Base-by-base conservation (phyloP, 2,329 filamentous ascomycete species). In the Sarocladium kiliense region DNA sequence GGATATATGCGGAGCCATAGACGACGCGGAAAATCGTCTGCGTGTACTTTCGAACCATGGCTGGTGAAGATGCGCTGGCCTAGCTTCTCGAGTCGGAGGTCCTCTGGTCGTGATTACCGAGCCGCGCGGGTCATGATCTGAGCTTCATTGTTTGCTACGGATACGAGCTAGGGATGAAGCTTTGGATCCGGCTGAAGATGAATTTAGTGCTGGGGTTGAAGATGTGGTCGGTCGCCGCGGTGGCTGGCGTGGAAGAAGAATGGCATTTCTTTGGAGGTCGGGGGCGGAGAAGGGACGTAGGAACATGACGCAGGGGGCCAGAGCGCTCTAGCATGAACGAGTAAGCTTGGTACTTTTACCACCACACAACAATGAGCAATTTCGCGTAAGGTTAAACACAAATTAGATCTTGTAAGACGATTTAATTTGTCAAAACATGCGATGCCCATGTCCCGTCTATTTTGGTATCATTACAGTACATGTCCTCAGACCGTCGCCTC, bases 1-100 rank as follows among this genome's bases (percentile, higher is more conserved):
- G 70, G 57, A 85, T 82, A 71, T 96, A 97, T 61, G 87, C 79
- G 49, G 84, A 84, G 66, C 81, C 86, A 76, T 96, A 96, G 74
- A 92, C 83, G 70, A 96, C 84, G 68, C 85, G 85, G 70, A 89
- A 91, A 65, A 92, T 73, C 58, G 26, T 53, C 11, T 27, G 6
- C 32, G 30, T 27, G 18, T 27, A 41, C 18, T 41, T 53, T 5
- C 71, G 67, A 59, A 71, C 69, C 72, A 77, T 75, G 60, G 63
- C 68, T 56, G 62, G 9, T 19, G 47, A 27, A n/a, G 27, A 26
- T 51, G 36, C 45, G 18, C n/a, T 16, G 27, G 7, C 25, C 44
- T 6, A n/a, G 21, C 39, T 47, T 18, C 14, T 27, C 44, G 21
- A 12, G 21, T 18, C 23, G 12, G 44, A 18, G 6, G 16, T 34